phyloP scores from a whole-genome alignment of 2,329 filamentous ascomycete genomes.

The Plectosphaerella cucumerina region DNA sequence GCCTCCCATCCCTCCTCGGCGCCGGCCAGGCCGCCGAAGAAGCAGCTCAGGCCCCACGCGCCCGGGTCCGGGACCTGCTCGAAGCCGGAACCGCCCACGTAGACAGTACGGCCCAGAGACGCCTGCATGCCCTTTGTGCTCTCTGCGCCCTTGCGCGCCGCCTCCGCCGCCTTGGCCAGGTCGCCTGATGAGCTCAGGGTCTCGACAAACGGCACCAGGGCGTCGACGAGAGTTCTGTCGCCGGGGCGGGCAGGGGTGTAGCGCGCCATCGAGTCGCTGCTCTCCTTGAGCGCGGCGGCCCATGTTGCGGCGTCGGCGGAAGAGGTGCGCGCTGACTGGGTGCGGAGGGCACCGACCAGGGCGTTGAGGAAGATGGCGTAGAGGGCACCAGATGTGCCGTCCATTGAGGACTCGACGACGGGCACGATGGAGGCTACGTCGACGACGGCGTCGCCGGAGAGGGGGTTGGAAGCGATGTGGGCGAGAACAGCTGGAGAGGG shows the following conservation, averaged over 20 bases:
- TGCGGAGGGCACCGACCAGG: neutral
- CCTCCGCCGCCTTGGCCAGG: slow-evolving; percentile 68
- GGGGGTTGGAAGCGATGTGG: slow-evolving; percentile 37
- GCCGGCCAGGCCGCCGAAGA: slow-evolving; percentile 73
- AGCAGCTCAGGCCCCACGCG: slow-evolving; percentile 69
- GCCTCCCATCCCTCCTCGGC: slow-evolving; percentile 38
- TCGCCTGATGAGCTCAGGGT: slow-evolving; percentile 61
- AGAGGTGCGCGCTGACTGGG: neutral
- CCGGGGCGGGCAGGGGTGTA: slow-evolving; percentile 3
- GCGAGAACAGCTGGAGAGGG: slow-evolving; percentile 42
- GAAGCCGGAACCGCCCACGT: slow-evolving; percentile 59
- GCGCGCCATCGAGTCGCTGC: slow-evolving; percentile 57
- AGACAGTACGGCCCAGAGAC: slow-evolving; percentile 77
- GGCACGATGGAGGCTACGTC: slow-evolving; percentile 3
- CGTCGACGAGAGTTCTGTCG: slow-evolving; percentile 3
- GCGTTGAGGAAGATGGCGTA: slow-evolving; percentile 5
- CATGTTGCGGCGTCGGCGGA: slow-evolving; percentile 4
- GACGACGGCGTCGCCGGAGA: slow-evolving; percentile 45
- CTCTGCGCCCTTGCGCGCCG: slow-evolving; percentile 71
- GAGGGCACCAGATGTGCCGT: slow-evolving; percentile 2
- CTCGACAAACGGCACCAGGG: slow-evolving; percentile 81
- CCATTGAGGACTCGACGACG: slow-evolving; percentile 6
- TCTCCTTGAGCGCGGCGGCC: slow-evolving; percentile 34
- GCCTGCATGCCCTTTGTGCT: slow-evolving; percentile 90
- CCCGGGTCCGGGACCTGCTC: slow-evolving; percentile 58